Conservation (phyloP, 2,329 filamentous ascomycete species). For the Arthrinium puccinioides region DNA sequence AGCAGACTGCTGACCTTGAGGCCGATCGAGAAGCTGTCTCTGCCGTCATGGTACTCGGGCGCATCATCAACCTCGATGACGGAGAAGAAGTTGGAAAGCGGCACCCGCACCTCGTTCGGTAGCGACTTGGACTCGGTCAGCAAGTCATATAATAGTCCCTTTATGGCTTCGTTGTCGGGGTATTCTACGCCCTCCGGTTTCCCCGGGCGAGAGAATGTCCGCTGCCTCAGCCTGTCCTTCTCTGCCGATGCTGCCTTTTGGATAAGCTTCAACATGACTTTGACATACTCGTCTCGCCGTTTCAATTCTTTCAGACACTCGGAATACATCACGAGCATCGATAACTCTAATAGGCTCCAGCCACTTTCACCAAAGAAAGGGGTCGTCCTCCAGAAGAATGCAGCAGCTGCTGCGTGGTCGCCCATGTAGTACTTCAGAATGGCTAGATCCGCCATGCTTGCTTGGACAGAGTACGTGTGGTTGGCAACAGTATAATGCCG, state of each 20-base stretch:
- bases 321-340: constrained; percentile 80
- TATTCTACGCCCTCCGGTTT: constrained; percentile 23
- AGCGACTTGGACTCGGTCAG: constrained; percentile 36
- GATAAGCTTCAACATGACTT: constrained; percentile 66
- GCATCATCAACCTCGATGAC: constrained; percentile 60
- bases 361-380: constrained; percentile 70
- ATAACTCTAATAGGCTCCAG: constrained; percentile 75
- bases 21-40: constrained; percentile 67
- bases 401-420: constrained; percentile 67
- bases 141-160: constrained; percentile 40
- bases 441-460: constrained; percentile 76
- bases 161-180: constrained; percentile 29
- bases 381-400: constrained; percentile 71
- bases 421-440: constrained; percentile 71
- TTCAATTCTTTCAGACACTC: constrained; percentile 72
- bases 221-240: constrained; percentile 36
- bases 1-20: constrained; percentile 67
- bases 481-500: constrained; percentile 77
- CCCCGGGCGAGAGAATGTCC: constrained; percentile 26
- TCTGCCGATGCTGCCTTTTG: constrained; percentile 56
- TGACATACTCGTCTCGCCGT: constrained; percentile 71
- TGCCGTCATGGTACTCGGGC: constrained; percentile 60
- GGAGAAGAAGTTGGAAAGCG: constrained; percentile 68
- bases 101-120: constrained; percentile 55
- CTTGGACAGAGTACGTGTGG: constrained; percentile 69